Evolutionary conservation across 192 early-diverging fungal genomes (phyloP), one percentile per base, ranked within the genome.

Genomic region (Coemansia sp.): DNA sequence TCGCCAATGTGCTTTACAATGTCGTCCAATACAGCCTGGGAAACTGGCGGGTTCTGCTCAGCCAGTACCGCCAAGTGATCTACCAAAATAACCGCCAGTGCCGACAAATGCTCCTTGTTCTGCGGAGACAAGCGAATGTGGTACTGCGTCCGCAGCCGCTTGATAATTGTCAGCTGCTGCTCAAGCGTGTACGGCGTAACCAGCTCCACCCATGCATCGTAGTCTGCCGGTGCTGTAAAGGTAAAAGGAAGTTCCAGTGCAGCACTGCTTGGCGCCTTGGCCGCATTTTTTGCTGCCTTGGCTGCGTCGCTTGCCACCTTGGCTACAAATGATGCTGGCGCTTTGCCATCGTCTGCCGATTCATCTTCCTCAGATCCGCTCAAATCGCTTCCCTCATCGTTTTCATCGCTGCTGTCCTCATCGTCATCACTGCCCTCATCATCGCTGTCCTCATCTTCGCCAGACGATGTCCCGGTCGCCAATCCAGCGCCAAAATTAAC

Each of bases 121-220:
- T 88, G 84, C 6, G 87, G 84, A 7, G 87, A 83, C 54, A 97
- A 85, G 57, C 93, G 91, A 49, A 89, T 87, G 71, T 95, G 88
- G 75, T 95, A 88, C 41, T 94, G 72, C 10, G 89, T 84, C 32
- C 93, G 88, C 66, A 98, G 85, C 14, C 95, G 91, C 54, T 89
- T 80, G 22, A 96, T 71, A 14, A 97, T 87, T 0, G 84, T 84
- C 6, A 86, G 70, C 38, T 91, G 85, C 56, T 95, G 93, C 35
- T 88, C 85, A 0, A 87, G 53, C 0, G 76, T 74, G 35, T 90
- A 85, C 43, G 75, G 81, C 22, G 87, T 69, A 8, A 94, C 68
- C 16, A 95, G 80, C 49, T 74, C 66, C 32, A 88, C 63, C 60
- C 96, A 92, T 39, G 92, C 82, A 18, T 73, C 76, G 56, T 91